Evolutionary conservation across 345 rosid genomes (phyloP), one percentile per base, ranked within the genome.

Genomic region (Rhodamnia argentea): DNA sequence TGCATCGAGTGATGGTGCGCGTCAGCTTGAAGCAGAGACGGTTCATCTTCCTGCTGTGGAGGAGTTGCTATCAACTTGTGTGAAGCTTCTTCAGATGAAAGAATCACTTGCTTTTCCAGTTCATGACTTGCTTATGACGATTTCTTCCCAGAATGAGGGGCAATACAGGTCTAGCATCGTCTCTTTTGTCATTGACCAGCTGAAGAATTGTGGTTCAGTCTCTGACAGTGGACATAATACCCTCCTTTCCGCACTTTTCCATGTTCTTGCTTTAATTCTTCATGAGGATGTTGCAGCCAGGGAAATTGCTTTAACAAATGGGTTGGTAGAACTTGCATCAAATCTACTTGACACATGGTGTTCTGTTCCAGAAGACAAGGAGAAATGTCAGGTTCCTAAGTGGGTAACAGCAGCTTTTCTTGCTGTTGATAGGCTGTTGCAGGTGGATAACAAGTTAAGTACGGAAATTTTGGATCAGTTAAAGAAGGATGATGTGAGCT

Each of bases 341-440:
- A 94, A 96, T 92, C 84, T 96, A 83, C 98, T 97, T 82, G 90
- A 93, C 51, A 90, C 90, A 52, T 97, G 99, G 99, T 94, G 91
- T 87, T 89, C 94, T 88, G 92, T 90, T 86, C 86, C 89, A 86
- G 92, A 86, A 82, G 93, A 89, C 29, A 87, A 85, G 85, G 96
- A 90, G 83, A 93, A 92, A 53, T n/a, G 27, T 24, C 91, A 88
- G 87, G 96, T 90, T 90, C 97, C 97, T 50, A 97, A 95, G 92
- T 97, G 99, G 98, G 95, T 96, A 85, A 94, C 98, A 55, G 94
- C 98, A 78, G 96, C 97, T 87, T 97, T 96, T 93, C 97, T 97
- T 90, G 95, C 98, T 82, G 88, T 96, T 84, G 99, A 97, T 92
- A 94, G 95, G 91, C 93, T 97, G 75, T 88, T 97, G 86, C 99